These are phyloP conservation scores for Pyricularia pennisetigena DNA, from an alignment of 2,329 filamentous ascomycete genomes.

Conservation along the genomic window DNA sequence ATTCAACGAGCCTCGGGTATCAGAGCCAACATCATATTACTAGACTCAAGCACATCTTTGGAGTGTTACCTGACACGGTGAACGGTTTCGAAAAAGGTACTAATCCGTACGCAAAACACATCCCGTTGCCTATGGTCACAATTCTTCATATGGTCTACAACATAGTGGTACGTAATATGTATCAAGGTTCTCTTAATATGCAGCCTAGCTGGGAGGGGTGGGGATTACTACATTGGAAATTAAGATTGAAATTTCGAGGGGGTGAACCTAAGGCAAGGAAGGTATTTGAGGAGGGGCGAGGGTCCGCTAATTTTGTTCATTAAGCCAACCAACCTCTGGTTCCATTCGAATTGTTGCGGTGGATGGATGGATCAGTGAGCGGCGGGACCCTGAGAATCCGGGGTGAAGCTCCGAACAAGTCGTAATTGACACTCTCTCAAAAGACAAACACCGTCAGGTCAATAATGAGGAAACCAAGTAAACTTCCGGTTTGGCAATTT, in stretches of 20 bases:
- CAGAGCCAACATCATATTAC: background rate
- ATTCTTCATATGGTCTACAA: no score
- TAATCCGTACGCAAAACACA: background rate
- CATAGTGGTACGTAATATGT: background rate
- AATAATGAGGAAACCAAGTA: background rate
- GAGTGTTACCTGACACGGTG: background rate
- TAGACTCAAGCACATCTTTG: no score
- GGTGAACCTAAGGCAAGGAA: background rate
- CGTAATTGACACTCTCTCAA: background rate
- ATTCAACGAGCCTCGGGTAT: no score
- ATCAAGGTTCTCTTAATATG: background rate
- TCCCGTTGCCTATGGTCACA: no score
- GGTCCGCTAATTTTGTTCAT: background rate
- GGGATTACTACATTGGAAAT: background rate
- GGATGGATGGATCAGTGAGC: background rate
- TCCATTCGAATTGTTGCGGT: background rate
- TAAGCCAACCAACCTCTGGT: background rate
- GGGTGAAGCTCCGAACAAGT: background rate
- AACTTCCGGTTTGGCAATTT: background rate
- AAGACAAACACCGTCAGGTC: background rate
- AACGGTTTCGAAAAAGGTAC: background rate
- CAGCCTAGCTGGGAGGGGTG: background rate
- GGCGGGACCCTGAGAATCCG: background rate
- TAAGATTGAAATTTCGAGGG: background rate
- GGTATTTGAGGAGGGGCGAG: background rate